Evolutionary conservation across 2,329 filamentous ascomycete species (phyloP), one percentile per base, ranked within the genome.

Genomic region (Pseudopyricularia javanii): DNA sequence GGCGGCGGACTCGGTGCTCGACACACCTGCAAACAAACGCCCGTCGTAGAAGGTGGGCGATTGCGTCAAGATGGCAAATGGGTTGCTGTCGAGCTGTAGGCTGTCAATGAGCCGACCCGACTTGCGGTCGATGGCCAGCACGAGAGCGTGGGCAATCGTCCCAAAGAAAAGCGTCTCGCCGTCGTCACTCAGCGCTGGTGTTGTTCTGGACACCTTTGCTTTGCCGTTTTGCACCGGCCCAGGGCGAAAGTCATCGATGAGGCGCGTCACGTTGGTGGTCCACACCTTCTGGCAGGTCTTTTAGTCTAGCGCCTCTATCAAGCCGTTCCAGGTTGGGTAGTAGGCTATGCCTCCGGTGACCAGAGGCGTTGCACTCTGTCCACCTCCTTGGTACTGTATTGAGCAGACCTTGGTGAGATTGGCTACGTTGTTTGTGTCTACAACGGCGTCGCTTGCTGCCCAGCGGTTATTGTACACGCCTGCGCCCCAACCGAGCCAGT

Each of bases 251-350:
- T 50, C 35, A 24, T 34, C 15, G 55, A 64, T 59, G 17, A 66
- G 53, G 8, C 55, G 33, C 3, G 61, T 63, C 22, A 66, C 58
- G 54, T 65, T 66, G 54, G 59, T 53, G 11, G 55, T 47, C 65
- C 64, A 67, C 6, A 57, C 35, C 12, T 56, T 51, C 28, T 53
- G 24, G 56, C 65, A 67, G 8, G 53, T 52, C 15, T 37, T 53
- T 55, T 63, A 66, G 55, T 66, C 56, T 26, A 66, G 57, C 6
- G 65, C 64, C n/a, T 62, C 59, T 48, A 67, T 57, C 6, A 58
- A 54, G 52, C 64, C 65, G 51, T 58, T 59, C 61, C 62, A 64
- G 22, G 63, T 64, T 2, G 64, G 63, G 53, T 59, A 68, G 54
- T 64, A 67, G 40, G 54, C 61, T 9, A 56, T 52, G 8, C 52